Percentiles rank a stretch among this genome's conserved stretches.
Conservation (phyloP, 2,329 filamentous ascomycete species). For the Trichophyton benhamiae region DNA sequence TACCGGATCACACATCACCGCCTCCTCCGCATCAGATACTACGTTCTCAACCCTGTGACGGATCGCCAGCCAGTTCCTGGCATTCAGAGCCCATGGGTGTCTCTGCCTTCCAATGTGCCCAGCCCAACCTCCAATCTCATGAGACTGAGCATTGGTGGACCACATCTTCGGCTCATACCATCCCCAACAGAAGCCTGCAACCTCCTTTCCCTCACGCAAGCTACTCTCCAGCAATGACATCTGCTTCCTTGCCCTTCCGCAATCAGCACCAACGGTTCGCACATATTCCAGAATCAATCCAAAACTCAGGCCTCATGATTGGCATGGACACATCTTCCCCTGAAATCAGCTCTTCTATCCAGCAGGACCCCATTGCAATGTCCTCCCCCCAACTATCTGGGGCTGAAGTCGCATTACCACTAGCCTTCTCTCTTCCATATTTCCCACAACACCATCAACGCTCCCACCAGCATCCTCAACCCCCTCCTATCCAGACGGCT, state of each 20-base stretch:
- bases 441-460: background rate
- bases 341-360: constrained; percentile 20
- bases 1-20: constrained; percentile 25
- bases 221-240: constrained; percentile 25
- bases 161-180: constrained; percentile 18
- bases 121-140: constrained; percentile 25
- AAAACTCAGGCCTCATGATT: constrained; percentile 29
- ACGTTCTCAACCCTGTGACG: constrained; percentile 28
- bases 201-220: constrained; percentile 21
- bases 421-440: constrained; percentile 7
- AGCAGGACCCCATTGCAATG: constrained; percentile 19
- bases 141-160: constrained; percentile 31
- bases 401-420: constrained; percentile 2
- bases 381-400: constrained; percentile 10
- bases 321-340: constrained; percentile 26
- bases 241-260: constrained; percentile 20
- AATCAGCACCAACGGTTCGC: constrained; percentile 21
- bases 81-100: constrained; percentile 29
- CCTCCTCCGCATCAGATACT: constrained; percentile 29
- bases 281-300: constrained; percentile 24
- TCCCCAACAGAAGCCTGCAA: constrained; percentile 24
- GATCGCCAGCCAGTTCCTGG: constrained; percentile 31
- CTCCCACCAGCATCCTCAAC: background rate
- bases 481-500: constrained; percentile 3
- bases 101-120: constrained; percentile 27